Evolutionary conservation across 768 basidiomycete species (phyloP), one percentile per base, ranked within the genome.

Genomic region (Xerocomus brunneocitrinus): DNA sequence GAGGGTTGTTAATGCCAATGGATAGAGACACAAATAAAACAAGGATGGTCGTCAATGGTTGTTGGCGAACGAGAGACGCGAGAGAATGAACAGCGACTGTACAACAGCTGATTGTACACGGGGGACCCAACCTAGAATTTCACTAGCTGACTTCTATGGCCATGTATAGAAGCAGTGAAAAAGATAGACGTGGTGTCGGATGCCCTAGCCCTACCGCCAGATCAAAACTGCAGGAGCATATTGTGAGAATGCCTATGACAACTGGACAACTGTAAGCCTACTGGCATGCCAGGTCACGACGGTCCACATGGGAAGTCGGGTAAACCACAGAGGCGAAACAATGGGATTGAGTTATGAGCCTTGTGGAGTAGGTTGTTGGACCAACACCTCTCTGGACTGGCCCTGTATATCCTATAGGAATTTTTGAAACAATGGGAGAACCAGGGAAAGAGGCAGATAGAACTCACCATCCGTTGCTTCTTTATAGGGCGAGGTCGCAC

Each of bases 361-460:
- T 62, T 87, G 86, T 13, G 87, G 87, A 24, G 87, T 88, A 34
- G 85, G 83, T 62, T 85, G 87, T 58, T 87, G 84, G 36, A 86
- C 75, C 49, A 82, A 79, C 45, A 81, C 74, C 58, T 83, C 80
- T 62, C 82, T 73, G 38, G 80, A 74, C 56, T 84, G 83, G n/a
- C 83, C 84, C 63, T 82, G 80, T 55, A 76, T 68, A 57, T 87
- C 85, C 85, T 87, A 49, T 22, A 28, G 30, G 16, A 12, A 32
- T 22, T 16, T n/a, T 19, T 13, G 19, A 14, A 28, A 47, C n/a
- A 14, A 27, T 22, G 16, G 35, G 27, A 30, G 8, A 47, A 45
- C 38, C 34, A 22, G 19, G 44, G 0, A 5, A 25, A 45, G 24
- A 38, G 25, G 19, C 9, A 35, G 8, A 27, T 13, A 9, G 8